Base-by-base conservation (phyloP, 2,329 filamentous ascomycete species). In the Cordyceps fumosorosea region DNA sequence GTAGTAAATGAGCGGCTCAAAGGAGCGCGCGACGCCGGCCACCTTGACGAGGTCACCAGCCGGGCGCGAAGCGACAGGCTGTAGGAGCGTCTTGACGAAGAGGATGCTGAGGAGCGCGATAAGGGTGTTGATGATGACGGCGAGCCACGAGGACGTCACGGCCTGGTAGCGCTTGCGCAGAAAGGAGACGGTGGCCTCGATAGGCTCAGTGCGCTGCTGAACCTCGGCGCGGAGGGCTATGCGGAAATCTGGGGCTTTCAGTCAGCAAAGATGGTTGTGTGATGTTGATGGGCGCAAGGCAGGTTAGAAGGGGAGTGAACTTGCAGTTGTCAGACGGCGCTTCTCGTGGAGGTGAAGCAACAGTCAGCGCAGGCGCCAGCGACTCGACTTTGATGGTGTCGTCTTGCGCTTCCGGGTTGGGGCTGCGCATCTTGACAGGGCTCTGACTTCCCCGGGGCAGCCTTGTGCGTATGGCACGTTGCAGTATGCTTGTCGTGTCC, bases 1-100 rank as follows among this genome's bases (percentile, higher is more conserved):
- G 72, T 96, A 96, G 77, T 95, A 95, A 65, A 98, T 96, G 51
- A 97, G 82, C 6, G 93, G 93, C 73, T 97, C 93, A 70, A 97
- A 96, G 11, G 91, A 91, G 69, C 91, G 91, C 55, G 93, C 93
- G 66, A 98, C 85, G 57, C 89, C 88, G 4, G 93, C 93, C 26
- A 97, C 89, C 73, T 96, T 96, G 71, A 96, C 89, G 18, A 98
- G 81, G 72, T 97, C 93, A 48, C 73, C 75, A 16, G 70, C 72
- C 8, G 75, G 75, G 5, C 73, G 73, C 3, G 73, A 69, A 3
- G 73, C 66, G 81, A 86, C 88, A 12, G 91, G 90, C 63, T 89
- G 82, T 57, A 90, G 84, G 18, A 96, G 76, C 11, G 84, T 81
- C 64, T 87, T 84, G 67, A 90, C 73, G 24, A 88, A 77, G 8